Base-by-base conservation (phyloP, 148 eudicot genomes). In the Linanthus parryae region DNA sequence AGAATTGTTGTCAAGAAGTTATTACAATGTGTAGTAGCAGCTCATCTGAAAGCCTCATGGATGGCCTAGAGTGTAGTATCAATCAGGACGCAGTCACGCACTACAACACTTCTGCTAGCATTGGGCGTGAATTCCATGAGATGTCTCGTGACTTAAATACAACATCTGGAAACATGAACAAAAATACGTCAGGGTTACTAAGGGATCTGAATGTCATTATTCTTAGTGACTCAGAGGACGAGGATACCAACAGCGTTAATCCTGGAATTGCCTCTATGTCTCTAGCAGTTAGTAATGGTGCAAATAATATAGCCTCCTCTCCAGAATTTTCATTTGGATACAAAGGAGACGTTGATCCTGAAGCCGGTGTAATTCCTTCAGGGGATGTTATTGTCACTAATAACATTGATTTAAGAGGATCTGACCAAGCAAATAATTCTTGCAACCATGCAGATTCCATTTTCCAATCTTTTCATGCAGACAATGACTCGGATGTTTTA, bases 221-320 rank as follows among this genome's bases (percentile, higher is more conserved):
- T 71, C 81, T 91, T 28, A 87, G 94, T 51, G 98, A 91, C 67
- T 91, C 98, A 6, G 97, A 91, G 8, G 95, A 83, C 44, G 97
- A 90, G 57, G 79, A 63, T 64, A 78, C 76, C 18, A 69, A 68
- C 44, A 35, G 79, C 48, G 54, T 59, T 34, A 49, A 63, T 42
- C 73, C 94, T 26, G 81, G 64, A 18, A 49, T 64, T 28, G 36
- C 46, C 52, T 67, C 68, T 49, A 65, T 45, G 21, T 51, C 58
- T 18, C 22, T 20, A 29, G 48, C 39, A 52, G 44, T 31, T 29
- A 17, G 39, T 54, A 37, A 56, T 52, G 43, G 58, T 36, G 71
- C 54, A 56, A 48, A 52, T 21, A 11, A 44, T 18, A 55, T 30
- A 52, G 37, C 73, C 46, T 42, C 57, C 51, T 59, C 70, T 27